Base-by-base conservation (phyloP, 2,329 filamentous ascomycete species). In the Penicillium fuscoglaucum region DNA sequence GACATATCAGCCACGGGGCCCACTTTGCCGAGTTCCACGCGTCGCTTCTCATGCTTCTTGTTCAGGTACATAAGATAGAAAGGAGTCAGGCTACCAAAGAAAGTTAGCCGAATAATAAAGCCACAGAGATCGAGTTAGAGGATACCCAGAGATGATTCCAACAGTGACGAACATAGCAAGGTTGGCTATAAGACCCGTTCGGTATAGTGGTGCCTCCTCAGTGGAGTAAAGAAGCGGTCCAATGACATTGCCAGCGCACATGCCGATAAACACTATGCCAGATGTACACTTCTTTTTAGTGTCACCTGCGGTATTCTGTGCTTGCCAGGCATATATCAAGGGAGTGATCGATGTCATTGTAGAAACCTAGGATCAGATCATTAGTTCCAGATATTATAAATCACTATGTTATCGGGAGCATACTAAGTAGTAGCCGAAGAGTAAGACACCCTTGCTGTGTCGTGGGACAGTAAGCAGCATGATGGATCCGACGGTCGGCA, bases 341-440 rank as follows among this genome's bases (percentile, higher is more conserved):
- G 73, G 73, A 0, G 73, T 75, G 31, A 75, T 72, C 7, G 68
- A 70, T 2, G 72, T 71, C n/a, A 74, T 52, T 21, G 66, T 72
- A 1, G 69, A 72, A 2, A 68, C 66, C 66, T 70, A 7, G 9
- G 4, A 29, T 46, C 12, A 29, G 8, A 8, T 5, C 2, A 24
- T 55, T 10, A 52, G 40, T 19, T 33, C n/a, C 0, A 9, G 28
- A 33, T 10, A 12, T 21, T 31, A 13, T 21, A 15, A 5, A 15
- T 31, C 9, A 31, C 28, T 15, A 9, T 47, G 13, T 10, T 47
- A 21, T 17, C 2, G 15, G 7, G 12, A 21, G 4, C 59, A 28
- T 55, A 82, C 80, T 15, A 83, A 68, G 59, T 83, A 83, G 61
- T 83, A 83, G 0, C 80, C 80, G 47, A 83, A 78, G 12, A 83